Percentiles rank a stretch among this genome's conserved stretches.
phyloP scores from a whole-genome alignment of 352 stramenopile species.

The Globisporangium acanthophoron region DNA sequence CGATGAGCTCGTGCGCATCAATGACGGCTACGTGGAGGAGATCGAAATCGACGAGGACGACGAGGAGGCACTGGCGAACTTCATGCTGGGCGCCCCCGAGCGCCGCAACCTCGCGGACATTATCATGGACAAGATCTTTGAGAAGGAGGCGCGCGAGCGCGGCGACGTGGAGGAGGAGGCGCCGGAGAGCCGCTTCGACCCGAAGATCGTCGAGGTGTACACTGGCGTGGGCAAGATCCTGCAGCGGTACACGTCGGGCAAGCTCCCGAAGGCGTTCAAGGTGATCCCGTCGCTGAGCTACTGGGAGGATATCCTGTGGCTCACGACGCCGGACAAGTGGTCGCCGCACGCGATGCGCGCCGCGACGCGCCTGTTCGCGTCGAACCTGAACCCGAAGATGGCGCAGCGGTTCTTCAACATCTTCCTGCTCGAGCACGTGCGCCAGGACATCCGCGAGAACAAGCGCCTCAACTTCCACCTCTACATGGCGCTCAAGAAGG shows the following conservation, averaged over 20 bases:
- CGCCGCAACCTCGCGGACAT: conserved; percentile 96
- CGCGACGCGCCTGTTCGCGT: conserved; percentile 97
- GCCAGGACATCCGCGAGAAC: conserved; percentile 96
- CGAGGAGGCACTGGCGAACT: conserved; percentile 81
- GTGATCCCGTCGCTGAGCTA: conserved; percentile 98
- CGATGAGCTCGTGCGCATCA: conserved; percentile 85
- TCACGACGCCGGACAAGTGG: conserved; percentile 97
- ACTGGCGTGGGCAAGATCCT: conserved; percentile 97
- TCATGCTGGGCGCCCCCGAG: conserved; percentile 81
- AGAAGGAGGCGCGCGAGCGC: conserved; percentile 91
- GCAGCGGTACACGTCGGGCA: conserved; percentile 95
- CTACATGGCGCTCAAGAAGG: conserved; percentile 98
- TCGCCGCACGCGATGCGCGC: conserved; percentile 97
- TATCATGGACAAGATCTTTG: conserved; percentile 99
- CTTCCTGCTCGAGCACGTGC: conserved; percentile 95
- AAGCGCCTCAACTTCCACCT: conserved; percentile 99
- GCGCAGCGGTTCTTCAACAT: conserved; percentile 99
- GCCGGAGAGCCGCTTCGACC: conserved; percentile 71
- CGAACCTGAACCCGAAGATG: conserved; percentile 99
- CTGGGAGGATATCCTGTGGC: conserved; percentile 98
- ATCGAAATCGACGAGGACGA: conserved; percentile 86
- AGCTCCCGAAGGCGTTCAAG: conserved; percentile 99
- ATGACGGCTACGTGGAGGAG: conserved; percentile 89
- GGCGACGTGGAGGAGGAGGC: conserved; percentile 67
- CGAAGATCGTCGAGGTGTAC: conserved; percentile 98